Evolutionary conservation across 2,329 filamentous ascomycete species (phyloP), one percentile per base, ranked within the genome.

Genomic region (Paecilomyces formosus): DNA sequence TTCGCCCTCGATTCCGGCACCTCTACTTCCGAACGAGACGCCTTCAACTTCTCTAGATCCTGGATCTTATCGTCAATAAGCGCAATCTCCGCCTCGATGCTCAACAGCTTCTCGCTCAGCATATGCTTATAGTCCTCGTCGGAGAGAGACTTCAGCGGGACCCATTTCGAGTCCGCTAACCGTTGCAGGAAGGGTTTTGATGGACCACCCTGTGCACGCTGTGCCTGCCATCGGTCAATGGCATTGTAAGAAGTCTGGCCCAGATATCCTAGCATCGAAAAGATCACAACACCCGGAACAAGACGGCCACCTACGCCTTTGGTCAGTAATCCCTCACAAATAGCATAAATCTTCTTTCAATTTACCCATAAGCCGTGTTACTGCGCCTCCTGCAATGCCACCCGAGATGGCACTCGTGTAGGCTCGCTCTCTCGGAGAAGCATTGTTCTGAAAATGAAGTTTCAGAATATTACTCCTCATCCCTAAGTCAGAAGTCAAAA

Each of bases 21-120:
- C 13, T 13, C 22, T 12, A 28, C 21, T 28, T 24, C 50, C 26
- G 21, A 28, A 6, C 26, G 9, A 11, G 50, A 52, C 13, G 22
- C 50, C 50, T 52, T 52, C 50, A 52, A 52, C 50, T 52, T 52
- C 64, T 75, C 77, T 28, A 86, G 68, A 45, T 74, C 78, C 54
- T 79, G 81, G 64, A 94, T 89, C 67, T 85, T 85, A 57, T 93
- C 90, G 66, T 94, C 89, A 35, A 93, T 79, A 4, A 94, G 72
- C 0, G 89, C 86, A 71, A 94, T 91, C 61, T 93, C 88, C 0
- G 84, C 88, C 63, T 94, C 87, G 2, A 93, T 76, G 61, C 79
- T 81, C 26, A 93, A 70, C 49, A 91, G 75, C 73, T 87, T 90
- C 70, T 92, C 88, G 30, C 81, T 78, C 66, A 94, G 78, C 75